Evolutionary conservation across 202 grass and related monocot genomes (phyloP).

Genomic region (Digitaria exilis): DNA sequence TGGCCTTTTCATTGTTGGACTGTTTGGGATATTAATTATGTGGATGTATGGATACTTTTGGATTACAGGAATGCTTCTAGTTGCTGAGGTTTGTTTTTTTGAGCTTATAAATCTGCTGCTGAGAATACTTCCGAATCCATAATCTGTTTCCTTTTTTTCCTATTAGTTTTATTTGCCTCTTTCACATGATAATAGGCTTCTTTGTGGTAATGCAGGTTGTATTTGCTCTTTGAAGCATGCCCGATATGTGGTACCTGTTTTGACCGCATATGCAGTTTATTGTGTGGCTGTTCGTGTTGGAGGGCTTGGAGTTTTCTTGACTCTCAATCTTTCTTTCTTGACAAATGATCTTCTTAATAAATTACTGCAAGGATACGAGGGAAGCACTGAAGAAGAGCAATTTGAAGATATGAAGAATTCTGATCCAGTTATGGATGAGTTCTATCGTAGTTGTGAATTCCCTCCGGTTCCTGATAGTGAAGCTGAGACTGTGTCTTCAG

Average conservation of each 20-base stretch:
- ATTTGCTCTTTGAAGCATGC: slow-evolving; percentile 92
- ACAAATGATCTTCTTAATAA: slow-evolving; percentile 93
- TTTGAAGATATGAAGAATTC: slow-evolving; percentile 60
- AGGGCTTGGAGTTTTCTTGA: slow-evolving; percentile 80
- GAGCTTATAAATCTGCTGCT: slow-evolving; percentile 9
- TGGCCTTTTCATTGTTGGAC: slow-evolving; percentile 80
- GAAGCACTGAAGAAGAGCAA: slow-evolving; percentile 47
- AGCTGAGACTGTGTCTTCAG: slow-evolving; percentile 59
- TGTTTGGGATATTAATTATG: slow-evolving; percentile 89
- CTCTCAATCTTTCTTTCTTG: slow-evolving; percentile 86
- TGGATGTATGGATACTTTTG: slow-evolving; percentile 98
- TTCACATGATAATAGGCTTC: slow-evolving; percentile 27
- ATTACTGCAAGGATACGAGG: slow-evolving; percentile 68
- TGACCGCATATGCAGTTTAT: slow-evolving; percentile 86
- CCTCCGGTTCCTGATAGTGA: slow-evolving; percentile 63
- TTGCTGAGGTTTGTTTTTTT: slow-evolving; percentile 75
- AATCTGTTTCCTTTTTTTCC: neutral
- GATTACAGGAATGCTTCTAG: slow-evolving; percentile 87
- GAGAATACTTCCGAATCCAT: neutral
- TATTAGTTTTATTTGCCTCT: slow-evolving; percentile 17
- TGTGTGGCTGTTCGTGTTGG: slow-evolving; percentile 71
- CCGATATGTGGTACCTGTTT: slow-evolving; percentile 78
- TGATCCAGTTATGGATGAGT: slow-evolving; percentile 76
- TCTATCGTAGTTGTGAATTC: slow-evolving; percentile 66
- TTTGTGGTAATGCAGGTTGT: slow-evolving; percentile 70